Evolutionary conservation across 1,284 basidiomycete genomes (phyloP), one percentile per base, ranked within the genome.

Genomic region (Cryptococcus wingfieldii): DNA sequence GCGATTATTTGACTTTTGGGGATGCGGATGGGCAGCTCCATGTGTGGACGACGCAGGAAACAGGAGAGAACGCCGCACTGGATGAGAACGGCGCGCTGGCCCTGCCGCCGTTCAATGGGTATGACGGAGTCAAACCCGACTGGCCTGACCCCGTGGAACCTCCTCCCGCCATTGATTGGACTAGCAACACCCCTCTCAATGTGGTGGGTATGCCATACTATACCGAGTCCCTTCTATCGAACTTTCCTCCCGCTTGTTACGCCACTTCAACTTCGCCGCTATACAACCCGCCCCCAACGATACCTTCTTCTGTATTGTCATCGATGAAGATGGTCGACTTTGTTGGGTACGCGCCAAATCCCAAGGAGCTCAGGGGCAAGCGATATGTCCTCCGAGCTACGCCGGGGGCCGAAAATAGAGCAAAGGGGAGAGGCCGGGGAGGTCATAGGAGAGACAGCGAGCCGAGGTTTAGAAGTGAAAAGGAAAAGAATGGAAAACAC

Each of bases 191-290:
- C 19, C 93, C 95, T 1, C 80, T 99, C 51, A 98, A 91, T 69
- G 79, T 82, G 46, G 85, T 98, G 60, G 96, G 96, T 1, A 81
- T 98, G 80, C 94, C 95, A 5, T 83, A 88, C 75, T 98, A 98
- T 73, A 81, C 84, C 48, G 80, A 80, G 4, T 81, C 81, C 5
- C 83, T 98, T 0, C 80, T 98, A 6, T 97, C 93, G 12, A 86
- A 88, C 18, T 88, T 91, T 82, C 67, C 77, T 16, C 56, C 68
- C 12, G 56, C 67, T n/a, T 68, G 72, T 51, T 77, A 76, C 56
- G 75, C 75, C 16, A 68, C 74, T 0, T 63, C 68, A 38, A 69
- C 72, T 18, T 80, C 79, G 4, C 80, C 80, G 10, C 77, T 81
- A 59, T 79, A 80, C 70, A 79, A 80, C 48, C 69, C 89, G 1